A percentile compares a stretch with the other conserved stretches of the same genome.
These are phyloP conservation scores for Fusarium phyllophilum DNA, from an alignment of 2,329 filamentous ascomycete species.

Conservation along the genomic window DNA sequence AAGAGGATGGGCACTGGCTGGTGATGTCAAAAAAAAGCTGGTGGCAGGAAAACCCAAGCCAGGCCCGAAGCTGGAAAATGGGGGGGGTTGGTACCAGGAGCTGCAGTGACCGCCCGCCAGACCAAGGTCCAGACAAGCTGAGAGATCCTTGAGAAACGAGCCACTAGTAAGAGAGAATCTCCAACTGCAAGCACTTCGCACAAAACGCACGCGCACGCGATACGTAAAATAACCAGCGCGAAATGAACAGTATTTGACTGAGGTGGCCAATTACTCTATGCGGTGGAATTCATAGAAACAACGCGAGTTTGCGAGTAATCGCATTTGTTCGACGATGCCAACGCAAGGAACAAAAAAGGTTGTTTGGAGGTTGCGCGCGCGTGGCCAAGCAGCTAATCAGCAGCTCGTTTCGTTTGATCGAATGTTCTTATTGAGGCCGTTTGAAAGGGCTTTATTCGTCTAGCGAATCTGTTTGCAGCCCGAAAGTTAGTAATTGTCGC, in stretches of 20 bases:
- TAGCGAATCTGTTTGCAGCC: conserved; percentile 7
- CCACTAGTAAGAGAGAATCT: conserved; percentile 27
- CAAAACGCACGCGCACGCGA: conserved; percentile 21
- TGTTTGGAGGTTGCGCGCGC: conserved; percentile 11
- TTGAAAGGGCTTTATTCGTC: conserved; percentile 4
- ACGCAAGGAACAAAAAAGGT: background rate
- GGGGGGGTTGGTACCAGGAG: conserved; percentile 32
- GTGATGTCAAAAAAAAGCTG: conserved; percentile 48
- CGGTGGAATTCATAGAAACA: background rate
- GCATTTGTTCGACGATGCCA: background rate
- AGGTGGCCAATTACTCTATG: conserved; percentile 12
- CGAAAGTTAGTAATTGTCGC: conserved; percentile 12
- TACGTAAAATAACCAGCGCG: conserved; percentile 4
- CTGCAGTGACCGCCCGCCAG: conserved; percentile 32
- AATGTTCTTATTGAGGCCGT: background rate
- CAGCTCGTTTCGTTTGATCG: background rate
- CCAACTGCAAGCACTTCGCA: conserved; percentile 26
- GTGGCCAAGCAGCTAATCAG: background rate
- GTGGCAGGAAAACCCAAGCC: conserved; percentile 45
- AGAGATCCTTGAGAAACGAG: conserved; percentile 17
- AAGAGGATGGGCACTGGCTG: conserved; percentile 34
- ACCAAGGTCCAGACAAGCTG: conserved; percentile 25
- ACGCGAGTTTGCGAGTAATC: conserved; percentile 15
- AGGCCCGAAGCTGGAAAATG: conserved; percentile 36
- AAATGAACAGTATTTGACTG: background rate